Percentiles rank a stretch among this genome's conserved stretches.
Conservation (phyloP, 2,329 filamentous ascomycete genomes). For the Colletotrichum lentis region DNA sequence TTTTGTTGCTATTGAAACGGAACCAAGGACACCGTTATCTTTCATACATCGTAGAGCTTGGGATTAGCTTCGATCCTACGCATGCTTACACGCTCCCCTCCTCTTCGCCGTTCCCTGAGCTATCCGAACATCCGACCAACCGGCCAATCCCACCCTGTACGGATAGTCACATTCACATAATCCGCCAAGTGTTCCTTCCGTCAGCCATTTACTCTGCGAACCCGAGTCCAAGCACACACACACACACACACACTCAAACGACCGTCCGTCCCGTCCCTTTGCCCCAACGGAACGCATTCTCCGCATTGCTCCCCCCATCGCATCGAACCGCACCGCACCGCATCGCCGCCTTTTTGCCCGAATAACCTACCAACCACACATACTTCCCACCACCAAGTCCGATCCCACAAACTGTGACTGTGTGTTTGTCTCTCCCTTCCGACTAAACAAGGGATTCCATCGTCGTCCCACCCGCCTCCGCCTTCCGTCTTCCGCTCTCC, state of each 20-base stretch:
- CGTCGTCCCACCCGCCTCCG: slow-evolving; percentile 2
- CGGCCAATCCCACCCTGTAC: background rate
- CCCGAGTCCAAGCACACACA: background rate
- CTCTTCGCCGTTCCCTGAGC: background rate
- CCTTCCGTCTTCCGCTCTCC: background rate
- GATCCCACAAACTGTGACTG: background rate
- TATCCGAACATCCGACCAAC: slow-evolving; percentile 11
- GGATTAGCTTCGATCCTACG: background rate
- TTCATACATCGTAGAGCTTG: slow-evolving; percentile 10
- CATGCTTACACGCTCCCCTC: background rate
- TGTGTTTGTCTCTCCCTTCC: slow-evolving; percentile 11
- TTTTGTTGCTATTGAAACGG: slow-evolving; percentile 5
- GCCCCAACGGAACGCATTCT: slow-evolving; percentile 27
- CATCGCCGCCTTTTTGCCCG: slow-evolving; percentile 17
- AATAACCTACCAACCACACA: background rate
- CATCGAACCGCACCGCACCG: slow-evolving; percentile 13
- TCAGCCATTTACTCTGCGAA: background rate
- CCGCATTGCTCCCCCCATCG: too few species aligned
- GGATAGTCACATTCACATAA: background rate
- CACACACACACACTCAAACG: background rate
- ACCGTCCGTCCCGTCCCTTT: slow-evolving; percentile 3
- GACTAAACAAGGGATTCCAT: slow-evolving; percentile 28
- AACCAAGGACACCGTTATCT: slow-evolving; percentile 6
- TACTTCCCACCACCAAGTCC: background rate
- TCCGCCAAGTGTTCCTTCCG: background rate